phyloP scores from a whole-genome alignment of 768 basidiomycete species.

The Psilocybe sp. region DNA sequence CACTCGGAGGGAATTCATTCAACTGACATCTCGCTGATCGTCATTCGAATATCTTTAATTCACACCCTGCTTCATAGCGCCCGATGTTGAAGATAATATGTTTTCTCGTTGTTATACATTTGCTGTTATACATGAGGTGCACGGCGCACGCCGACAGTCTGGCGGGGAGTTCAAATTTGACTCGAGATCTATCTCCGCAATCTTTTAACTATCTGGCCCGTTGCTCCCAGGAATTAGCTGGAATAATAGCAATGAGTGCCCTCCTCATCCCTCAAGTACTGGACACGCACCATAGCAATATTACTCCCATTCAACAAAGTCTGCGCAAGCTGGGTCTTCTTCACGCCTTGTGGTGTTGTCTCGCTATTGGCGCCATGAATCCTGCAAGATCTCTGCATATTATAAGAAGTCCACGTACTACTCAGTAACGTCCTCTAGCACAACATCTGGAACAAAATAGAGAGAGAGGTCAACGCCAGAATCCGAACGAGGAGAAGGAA shows the following conservation, averaged over 20 bases:
- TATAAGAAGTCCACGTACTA: constrained; percentile 57
- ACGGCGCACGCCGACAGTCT: too few species aligned
- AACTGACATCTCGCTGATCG: background rate
- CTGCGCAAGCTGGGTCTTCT: constrained; percentile 80
- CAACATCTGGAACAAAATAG: constrained; percentile 62
- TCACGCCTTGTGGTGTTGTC: constrained; percentile 76
- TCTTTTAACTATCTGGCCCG: constrained; percentile 20
- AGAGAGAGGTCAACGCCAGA: constrained; percentile 2
- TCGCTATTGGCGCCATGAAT: constrained; percentile 52
- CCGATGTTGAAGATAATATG: too few species aligned
- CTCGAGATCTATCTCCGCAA: too few species aligned
- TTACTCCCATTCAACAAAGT: constrained; percentile 93
- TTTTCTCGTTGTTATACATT: too few species aligned
- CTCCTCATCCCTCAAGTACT: background rate
- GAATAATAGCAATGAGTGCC: background rate
- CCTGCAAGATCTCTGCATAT: background rate
- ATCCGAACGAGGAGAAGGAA: too few species aligned
- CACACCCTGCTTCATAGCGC: background rate
- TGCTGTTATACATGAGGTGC: too few species aligned
- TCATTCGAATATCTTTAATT: background rate
- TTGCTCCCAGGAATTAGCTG: constrained; percentile 39
- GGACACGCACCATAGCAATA: constrained; percentile 84
- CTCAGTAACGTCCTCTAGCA: constrained; percentile 94
- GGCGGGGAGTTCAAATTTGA: too few species aligned
- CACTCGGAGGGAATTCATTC: too few species aligned